These are phyloP conservation scores for Hypocreales sp. DNA, from an alignment of 2,329 filamentous ascomycete genomes.

Conservation along the genomic window DNA sequence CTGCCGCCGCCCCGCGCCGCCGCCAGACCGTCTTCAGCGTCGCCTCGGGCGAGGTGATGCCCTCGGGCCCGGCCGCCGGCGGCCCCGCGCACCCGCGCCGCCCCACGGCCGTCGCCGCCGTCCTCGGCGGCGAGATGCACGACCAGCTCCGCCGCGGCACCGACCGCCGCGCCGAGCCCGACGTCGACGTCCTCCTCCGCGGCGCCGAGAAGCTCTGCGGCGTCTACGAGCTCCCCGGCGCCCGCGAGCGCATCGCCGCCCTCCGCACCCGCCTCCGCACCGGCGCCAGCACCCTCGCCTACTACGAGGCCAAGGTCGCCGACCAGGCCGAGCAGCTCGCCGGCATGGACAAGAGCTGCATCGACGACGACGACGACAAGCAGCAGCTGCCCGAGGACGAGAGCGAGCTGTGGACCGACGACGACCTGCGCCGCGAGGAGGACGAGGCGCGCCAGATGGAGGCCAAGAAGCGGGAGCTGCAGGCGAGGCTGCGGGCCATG, in stretches of 20 bases:
- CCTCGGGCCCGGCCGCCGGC: slow-evolving; percentile 28
- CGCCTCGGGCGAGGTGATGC: slow-evolving; percentile 44
- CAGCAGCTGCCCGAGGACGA: slow-evolving; percentile 32
- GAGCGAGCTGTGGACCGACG: slow-evolving; percentile 42
- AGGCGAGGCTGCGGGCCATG: slow-evolving; percentile 34
- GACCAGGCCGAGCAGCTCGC: slow-evolving; percentile 62
- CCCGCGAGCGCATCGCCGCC: slow-evolving; percentile 56
- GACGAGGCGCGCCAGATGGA: slow-evolving; percentile 46
- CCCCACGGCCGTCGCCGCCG: slow-evolving; percentile 77
- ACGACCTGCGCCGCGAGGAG: slow-evolving; percentile 54
- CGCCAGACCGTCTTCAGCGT: slow-evolving; percentile 54
- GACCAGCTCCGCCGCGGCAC: slow-evolving; percentile 52
- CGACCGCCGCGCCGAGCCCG: slow-evolving; percentile 30
- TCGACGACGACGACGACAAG: slow-evolving; percentile 37
- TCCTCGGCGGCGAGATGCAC: slow-evolving; percentile 77
- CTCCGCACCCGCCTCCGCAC: slow-evolving; percentile 58
- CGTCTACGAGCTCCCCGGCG: slow-evolving; percentile 74
- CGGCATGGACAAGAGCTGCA: slow-evolving; percentile 51
- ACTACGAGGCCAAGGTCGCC: slow-evolving; percentile 67
- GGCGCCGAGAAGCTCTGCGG: slow-evolving; percentile 82
- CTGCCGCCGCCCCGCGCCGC: slow-evolving; percentile 20
- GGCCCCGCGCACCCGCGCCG: slow-evolving; percentile 39
- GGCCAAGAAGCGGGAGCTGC: slow-evolving; percentile 38
- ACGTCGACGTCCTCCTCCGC: slow-evolving; percentile 68
- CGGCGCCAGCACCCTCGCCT: slow-evolving; percentile 56